A percentile compares a stretch with the other conserved stretches of the same genome.
Conservation (phyloP, 345 rosid species). For the Salix caprea region DNA sequence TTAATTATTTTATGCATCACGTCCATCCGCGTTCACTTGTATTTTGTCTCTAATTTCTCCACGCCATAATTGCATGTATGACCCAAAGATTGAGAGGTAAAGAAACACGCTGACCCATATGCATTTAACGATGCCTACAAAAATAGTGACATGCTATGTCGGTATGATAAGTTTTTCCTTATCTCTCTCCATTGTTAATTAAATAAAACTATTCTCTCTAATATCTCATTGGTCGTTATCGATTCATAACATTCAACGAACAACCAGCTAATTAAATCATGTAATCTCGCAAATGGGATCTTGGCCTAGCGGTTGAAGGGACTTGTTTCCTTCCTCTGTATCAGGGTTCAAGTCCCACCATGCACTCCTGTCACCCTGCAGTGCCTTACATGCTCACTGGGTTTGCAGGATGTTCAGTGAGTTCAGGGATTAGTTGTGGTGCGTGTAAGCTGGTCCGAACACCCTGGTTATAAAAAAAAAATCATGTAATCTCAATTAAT, state of each 20-base stretch:
- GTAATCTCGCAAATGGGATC: too few species aligned
- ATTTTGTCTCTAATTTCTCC: not conserved
- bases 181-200: conserved; percentile 18
- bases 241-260: conserved; percentile 28
- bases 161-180: conserved; percentile 17
- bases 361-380: too few species aligned
- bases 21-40: not conserved
- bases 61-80: not conserved
- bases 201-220: conserved; percentile 6
- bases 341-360: too few species aligned
- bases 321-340: too few species aligned
- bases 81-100: not conserved
- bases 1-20: too few species aligned
- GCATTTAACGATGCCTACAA: conserved; percentile 1
- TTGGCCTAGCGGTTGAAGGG: too few species aligned
- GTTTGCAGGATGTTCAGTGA: too few species aligned
- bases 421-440: too few species aligned
- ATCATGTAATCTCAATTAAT: conserved; percentile 6
- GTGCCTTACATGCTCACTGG: too few species aligned
- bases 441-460: too few species aligned
- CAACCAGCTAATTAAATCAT: not conserved
- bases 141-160: conserved; percentile 19
- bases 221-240: conserved; percentile 20
- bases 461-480: too few species aligned
- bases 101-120: conserved; percentile 33